phyloP scores from a whole-genome alignment of 2,329 filamentous ascomycete genomes.

The Diaporthe velutina region DNA sequence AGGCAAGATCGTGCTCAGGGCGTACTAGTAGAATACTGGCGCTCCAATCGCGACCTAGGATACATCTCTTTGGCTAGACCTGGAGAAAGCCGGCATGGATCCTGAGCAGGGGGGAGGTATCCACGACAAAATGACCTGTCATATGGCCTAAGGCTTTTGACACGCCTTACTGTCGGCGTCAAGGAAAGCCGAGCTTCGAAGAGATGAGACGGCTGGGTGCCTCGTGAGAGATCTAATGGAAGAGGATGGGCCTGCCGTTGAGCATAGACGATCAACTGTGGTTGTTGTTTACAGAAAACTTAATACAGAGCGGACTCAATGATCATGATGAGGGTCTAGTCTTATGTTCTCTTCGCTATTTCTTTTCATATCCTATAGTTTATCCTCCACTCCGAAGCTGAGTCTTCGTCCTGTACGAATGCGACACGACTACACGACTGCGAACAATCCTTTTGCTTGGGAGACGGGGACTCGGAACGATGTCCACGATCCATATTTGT shows the following conservation, averaged over 20 bases:
- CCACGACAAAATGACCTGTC: neutral
- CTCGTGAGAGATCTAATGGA: no score
- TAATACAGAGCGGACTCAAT: no score
- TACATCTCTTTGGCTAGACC: no score
- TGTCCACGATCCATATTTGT: neutral
- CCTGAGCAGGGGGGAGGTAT: neutral
- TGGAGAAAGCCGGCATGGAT: no score
- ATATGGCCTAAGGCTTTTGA: neutral
- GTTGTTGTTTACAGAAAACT: no score
- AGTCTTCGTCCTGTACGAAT: neutral
- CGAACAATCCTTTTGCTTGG: no score
- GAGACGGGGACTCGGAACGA: no score
- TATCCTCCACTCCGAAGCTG: neutral
- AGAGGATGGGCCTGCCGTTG: neutral
- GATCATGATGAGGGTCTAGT: neutral
- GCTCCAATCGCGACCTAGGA: no score
- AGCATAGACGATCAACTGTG: neutral
- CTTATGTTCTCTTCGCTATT: neutral
- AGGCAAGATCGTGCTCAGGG: no score
- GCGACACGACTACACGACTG: neutral
- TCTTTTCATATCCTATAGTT: neutral
- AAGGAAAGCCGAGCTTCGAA: neutral
- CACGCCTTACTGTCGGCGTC: no score
- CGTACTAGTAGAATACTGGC: no score
- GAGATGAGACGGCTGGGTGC: neutral